These are phyloP conservation scores for Cryptosporidium parvum DNA, from an alignment of 169 alveolate species.

Conservation along the genomic window DNA sequence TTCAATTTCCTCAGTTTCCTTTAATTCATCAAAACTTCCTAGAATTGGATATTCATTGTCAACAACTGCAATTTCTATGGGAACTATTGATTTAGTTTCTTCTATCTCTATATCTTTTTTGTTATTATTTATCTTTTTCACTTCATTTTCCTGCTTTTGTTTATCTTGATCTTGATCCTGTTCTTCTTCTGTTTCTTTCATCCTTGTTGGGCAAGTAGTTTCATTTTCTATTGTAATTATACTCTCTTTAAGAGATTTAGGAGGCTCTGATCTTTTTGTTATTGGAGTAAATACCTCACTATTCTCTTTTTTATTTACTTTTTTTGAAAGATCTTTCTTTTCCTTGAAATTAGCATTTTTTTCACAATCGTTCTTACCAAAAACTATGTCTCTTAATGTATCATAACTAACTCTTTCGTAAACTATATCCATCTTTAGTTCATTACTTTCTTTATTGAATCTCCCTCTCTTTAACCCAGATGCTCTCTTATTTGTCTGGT, in stretches of 20 bases:
- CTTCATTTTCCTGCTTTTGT: neutral
- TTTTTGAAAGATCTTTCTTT: neutral
- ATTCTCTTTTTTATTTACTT: neutral
- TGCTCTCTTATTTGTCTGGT: slow-evolving; percentile 18
- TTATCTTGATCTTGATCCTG: neutral
- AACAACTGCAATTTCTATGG: slow-evolving; percentile 32
- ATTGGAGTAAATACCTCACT: neutral
- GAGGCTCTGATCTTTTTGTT: neutral
- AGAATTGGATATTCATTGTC: slow-evolving; percentile 28
- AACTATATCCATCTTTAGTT: neutral
- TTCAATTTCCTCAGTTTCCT: slow-evolving; percentile 13
- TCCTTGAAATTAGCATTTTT: neutral
- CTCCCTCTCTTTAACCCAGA: slow-evolving; percentile 59
- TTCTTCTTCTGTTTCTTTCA: neutral
- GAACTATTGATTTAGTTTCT: neutral
- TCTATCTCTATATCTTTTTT: neutral
- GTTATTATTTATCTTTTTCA: neutral
- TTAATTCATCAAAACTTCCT: neutral
- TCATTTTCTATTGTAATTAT: neutral
- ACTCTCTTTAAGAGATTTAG: neutral
- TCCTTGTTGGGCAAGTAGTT: slow-evolving; percentile 54
- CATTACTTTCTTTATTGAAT: neutral
- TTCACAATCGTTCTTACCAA: neutral
- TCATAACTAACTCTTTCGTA: neutral
- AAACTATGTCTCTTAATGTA: neutral